phyloP scores from a whole-genome alignment of 116 monocot species.

The Dioscorea cayenensis region DNA sequence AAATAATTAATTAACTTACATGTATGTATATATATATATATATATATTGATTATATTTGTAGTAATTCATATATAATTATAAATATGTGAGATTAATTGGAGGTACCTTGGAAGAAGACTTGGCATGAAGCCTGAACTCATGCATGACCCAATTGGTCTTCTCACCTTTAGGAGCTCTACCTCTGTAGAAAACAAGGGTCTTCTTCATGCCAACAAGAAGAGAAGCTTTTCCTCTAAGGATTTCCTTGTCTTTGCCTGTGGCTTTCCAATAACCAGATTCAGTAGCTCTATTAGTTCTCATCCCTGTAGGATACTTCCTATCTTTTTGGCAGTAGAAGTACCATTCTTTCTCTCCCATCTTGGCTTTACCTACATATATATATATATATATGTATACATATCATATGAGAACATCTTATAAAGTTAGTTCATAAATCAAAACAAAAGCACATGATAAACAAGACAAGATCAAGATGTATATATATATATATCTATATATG shows the following conservation, averaged over 20 bases:
- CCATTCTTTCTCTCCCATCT: slow-evolving; percentile 81
- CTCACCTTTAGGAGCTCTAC: slow-evolving; percentile 73
- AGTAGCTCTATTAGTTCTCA: slow-evolving; percentile 84
- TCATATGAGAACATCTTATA: neutral
- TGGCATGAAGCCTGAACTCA: slow-evolving; percentile 71
- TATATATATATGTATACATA: neutral
- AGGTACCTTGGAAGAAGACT: slow-evolving; percentile 36
- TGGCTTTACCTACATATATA: slow-evolving; percentile 49
- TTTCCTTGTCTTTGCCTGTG: slow-evolving; percentile 80
- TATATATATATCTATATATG: neutral
- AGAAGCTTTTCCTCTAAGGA: slow-evolving; percentile 23
- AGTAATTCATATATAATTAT: too few species aligned
- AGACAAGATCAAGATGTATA: too few species aligned
- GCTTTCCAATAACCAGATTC: slow-evolving; percentile 88
- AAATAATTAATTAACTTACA: neutral
- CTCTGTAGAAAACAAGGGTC: slow-evolving; percentile 81
- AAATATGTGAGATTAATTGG: too few species aligned
- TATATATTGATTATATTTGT: too few species aligned
- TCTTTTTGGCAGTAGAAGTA: slow-evolving; percentile 78
- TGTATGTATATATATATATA: too few species aligned
- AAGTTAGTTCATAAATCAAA: neutral
- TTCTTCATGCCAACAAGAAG: slow-evolving; percentile 85
- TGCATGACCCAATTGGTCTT: slow-evolving; percentile 94
- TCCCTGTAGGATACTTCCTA: slow-evolving; percentile 83
- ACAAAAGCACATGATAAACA: neutral